phyloP scores from a whole-genome alignment of 352 stramenopile genomes.

The Globisporangium recalcitrans region DNA sequence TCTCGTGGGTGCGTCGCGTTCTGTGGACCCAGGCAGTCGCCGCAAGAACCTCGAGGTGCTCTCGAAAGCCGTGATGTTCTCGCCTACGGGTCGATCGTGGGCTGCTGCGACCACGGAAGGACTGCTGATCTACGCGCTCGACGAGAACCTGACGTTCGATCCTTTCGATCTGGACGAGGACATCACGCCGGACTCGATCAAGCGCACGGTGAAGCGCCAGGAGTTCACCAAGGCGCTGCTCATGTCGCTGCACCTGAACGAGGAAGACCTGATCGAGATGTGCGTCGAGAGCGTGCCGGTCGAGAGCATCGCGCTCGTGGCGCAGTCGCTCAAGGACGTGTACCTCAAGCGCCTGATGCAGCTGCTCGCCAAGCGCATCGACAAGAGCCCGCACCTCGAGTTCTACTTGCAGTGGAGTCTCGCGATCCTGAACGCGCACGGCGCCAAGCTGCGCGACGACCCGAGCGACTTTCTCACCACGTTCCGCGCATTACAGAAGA shows the following conservation, averaged over 20 bases:
- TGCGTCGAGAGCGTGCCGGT: conserved; percentile 91
- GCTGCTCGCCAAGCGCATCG: conserved; percentile 91
- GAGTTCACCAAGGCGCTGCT: conserved; percentile 92
- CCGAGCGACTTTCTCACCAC: conserved; percentile 70
- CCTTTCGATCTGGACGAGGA: conserved; percentile 98
- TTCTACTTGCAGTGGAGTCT: conserved; percentile 97
- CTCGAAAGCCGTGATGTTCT: conserved; percentile 94
- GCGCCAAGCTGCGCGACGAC: conserved; percentile 77
- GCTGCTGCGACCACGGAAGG: conserved; percentile 96
- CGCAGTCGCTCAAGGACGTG: conserved; percentile 84
- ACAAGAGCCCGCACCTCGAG: conserved; percentile 93
- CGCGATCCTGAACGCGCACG: conserved; percentile 92
- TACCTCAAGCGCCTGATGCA: conserved; percentile 92
- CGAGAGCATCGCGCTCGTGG: conserved; percentile 88
- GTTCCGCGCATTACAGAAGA: conserved; percentile 86
- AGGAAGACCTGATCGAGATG: conserved; percentile 89
- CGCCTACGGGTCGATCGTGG: conserved; percentile 95
- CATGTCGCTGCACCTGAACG: conserved; percentile 96
- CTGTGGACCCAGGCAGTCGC: conserved; percentile 91
- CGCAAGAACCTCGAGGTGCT: conserved; percentile 84
- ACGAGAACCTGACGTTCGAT: conserved; percentile 97
- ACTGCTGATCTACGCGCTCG: conserved; percentile 95
- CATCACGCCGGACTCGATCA: conserved; percentile 94
- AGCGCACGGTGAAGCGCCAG: conserved; percentile 76
- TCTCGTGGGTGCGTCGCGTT: conserved; percentile 77